phyloP scores from a whole-genome alignment of 2,329 filamentous ascomycete species.

The Monilinia laxa region DNA sequence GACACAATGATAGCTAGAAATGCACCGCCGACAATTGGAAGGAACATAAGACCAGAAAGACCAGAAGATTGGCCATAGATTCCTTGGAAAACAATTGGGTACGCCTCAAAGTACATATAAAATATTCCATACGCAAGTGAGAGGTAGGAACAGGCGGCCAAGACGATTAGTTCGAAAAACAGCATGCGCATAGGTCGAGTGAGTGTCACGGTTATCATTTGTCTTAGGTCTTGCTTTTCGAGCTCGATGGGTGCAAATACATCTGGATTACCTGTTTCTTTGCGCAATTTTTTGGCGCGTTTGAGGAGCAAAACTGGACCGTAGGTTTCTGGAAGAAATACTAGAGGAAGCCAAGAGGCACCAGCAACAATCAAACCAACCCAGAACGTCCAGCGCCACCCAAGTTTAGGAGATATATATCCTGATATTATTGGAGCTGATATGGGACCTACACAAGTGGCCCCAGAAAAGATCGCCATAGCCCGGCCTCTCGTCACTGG shows the following conservation, averaged over 20 bases:
- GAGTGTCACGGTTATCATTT: conserved; percentile 56
- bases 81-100: conserved; percentile 61
- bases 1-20: conserved; percentile 52
- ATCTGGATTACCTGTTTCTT: conserved; percentile 52
- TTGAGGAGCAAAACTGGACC: conserved; percentile 57
- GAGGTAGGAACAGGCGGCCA: conserved; percentile 61
- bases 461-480: conserved; percentile 63
- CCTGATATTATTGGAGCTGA: conserved; percentile 61
- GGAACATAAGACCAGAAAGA: conserved; percentile 59
- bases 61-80: conserved; percentile 60
- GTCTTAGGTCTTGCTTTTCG: conserved; percentile 52
- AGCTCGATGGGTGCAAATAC: conserved; percentile 65
- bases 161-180: conserved; percentile 60
- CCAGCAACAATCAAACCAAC: conserved; percentile 64
- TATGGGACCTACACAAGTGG: conserved; percentile 63
- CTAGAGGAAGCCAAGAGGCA: conserved; percentile 54
- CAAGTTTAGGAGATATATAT: conserved; percentile 55
- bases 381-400: conserved; percentile 64
- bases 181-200: conserved; percentile 61
- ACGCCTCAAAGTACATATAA: conserved; percentile 64
- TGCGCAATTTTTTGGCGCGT: conserved; percentile 58
- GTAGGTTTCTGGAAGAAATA: conserved; percentile 67
- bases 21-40: conserved; percentile 53
- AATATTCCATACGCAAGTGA: conserved; percentile 62
- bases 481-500: conserved; percentile 56